phyloP scores from a whole-genome alignment of 164 flowering plant genomes.

The Vitis riparia region DNA sequence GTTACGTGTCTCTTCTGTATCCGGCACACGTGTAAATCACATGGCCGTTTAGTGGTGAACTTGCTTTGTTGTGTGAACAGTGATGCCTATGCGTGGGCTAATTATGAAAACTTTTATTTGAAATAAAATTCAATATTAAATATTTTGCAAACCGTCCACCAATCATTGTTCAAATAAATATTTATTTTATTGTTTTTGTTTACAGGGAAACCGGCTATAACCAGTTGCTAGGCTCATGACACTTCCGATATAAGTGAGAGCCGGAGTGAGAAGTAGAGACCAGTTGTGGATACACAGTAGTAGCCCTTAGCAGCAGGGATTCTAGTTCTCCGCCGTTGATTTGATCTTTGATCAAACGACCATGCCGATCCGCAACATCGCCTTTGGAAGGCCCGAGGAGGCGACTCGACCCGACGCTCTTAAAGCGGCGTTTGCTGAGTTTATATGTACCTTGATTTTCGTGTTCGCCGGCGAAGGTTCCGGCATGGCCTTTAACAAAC shows the following conservation, averaged over 20 bases:
- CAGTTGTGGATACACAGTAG: not conserved
- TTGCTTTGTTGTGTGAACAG: constrained; percentile 7
- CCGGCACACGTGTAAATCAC: constrained; percentile 15
- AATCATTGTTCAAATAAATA: constrained; percentile 9
- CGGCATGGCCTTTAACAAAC: constrained; percentile 67
- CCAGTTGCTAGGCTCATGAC: constrained; percentile 14
- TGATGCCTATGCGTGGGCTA: not conserved
- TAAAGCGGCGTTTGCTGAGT: constrained; percentile 70
- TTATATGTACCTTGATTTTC: constrained; percentile 64
- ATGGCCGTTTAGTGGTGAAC: not conserved
- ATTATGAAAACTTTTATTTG: not conserved
- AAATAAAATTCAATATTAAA: not conserved
- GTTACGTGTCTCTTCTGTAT: constrained; percentile 4
- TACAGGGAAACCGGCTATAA: constrained; percentile 33
- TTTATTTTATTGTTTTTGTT: not conserved
- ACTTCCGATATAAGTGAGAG: constrained; percentile 15
- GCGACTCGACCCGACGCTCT: constrained; percentile 53
- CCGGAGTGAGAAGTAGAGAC: constrained; percentile 4
- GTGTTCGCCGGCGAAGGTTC: constrained; percentile 83
- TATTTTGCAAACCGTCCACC: constrained; percentile 11
- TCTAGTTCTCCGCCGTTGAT: not conserved
- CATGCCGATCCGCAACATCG: constrained; percentile 58
- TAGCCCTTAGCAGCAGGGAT: too few species aligned
- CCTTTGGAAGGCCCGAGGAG: constrained; percentile 53
- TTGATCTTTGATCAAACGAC: not conserved